phyloP scores from a whole-genome alignment of 139 green algal genomes.

The Tetradesmus obliquus region DNA sequence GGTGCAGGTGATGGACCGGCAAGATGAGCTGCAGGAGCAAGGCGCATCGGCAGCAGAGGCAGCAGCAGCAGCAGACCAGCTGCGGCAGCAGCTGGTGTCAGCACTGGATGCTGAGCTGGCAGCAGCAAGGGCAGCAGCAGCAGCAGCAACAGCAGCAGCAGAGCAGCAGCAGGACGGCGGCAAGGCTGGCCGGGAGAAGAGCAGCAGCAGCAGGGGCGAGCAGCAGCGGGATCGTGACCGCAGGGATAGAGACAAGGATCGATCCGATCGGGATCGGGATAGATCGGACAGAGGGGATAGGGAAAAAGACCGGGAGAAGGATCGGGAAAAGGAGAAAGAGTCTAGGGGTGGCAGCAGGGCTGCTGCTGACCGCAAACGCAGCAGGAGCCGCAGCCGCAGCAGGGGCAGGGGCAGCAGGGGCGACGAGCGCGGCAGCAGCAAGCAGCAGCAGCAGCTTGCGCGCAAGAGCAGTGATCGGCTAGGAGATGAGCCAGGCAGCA shows the following conservation, averaged over 20 bases:
- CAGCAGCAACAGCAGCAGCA: neutral
- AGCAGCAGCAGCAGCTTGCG: neutral
- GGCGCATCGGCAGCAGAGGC: slow-evolving; percentile 14
- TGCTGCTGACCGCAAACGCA: neutral
- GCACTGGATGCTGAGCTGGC: slow-evolving; percentile 23
- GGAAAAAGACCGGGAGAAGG: neutral
- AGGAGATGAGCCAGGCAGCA: neutral
- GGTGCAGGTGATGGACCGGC: slow-evolving; percentile 36
- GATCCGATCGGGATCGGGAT: slow-evolving; percentile 5
- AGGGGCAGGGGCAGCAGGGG: slow-evolving; percentile 2
- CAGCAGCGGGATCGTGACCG: neutral
- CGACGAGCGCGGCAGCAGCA: neutral
- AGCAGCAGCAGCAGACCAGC: slow-evolving; percentile 37
- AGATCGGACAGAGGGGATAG: slow-evolving; percentile 38
- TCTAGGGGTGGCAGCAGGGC: neutral
- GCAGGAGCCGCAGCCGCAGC: slow-evolving; percentile 15
- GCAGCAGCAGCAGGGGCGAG: slow-evolving; percentile 19
- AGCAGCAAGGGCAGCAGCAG: neutral
- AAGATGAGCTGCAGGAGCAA: slow-evolving; percentile 35
- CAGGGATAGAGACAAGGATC: slow-evolving; percentile 37
- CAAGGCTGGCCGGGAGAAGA: neutral
- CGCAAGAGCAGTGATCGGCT: neutral
- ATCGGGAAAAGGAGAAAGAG: neutral
- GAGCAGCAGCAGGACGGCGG: neutral
- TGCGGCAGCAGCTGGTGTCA: slow-evolving; percentile 33